Evolutionary conservation across 192 early-diverging fungal species (phyloP).

Genomic region (Dissophora globulifera): DNA sequence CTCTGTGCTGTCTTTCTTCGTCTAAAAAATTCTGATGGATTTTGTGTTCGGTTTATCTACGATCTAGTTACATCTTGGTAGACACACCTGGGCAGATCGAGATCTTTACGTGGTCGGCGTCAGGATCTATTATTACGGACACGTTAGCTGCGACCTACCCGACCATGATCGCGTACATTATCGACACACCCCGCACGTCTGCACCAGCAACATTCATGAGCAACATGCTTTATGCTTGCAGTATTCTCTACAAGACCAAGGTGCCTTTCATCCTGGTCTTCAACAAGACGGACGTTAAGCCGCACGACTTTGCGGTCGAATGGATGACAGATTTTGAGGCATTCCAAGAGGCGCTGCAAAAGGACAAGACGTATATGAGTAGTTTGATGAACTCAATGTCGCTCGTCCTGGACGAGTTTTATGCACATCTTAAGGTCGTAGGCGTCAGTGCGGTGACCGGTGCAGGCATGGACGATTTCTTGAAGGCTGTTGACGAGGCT

Average conservation of each 20-base stretch:
- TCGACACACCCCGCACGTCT: constrained; percentile 95
- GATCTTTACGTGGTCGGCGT: constrained; percentile 99
- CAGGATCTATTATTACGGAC: constrained; percentile 95
- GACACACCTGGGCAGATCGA: constrained; percentile 99
- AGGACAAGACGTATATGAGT: constrained; percentile 92
- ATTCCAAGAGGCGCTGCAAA: constrained; percentile 88
- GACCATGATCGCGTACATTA: constrained; percentile 90
- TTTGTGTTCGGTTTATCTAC: too few relatives aligned
- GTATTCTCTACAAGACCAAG: constrained; percentile 97
- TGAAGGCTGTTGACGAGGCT: constrained; percentile 84
- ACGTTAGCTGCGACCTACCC: constrained; percentile 92
- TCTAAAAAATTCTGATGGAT: too few relatives aligned
- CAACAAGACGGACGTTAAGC: constrained; percentile 95
- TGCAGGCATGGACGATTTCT: constrained; percentile 89
- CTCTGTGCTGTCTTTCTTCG: neutral
- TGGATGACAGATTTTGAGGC: constrained; percentile 98
- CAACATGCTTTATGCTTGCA: constrained; percentile 98
- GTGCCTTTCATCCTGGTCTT: constrained; percentile 96
- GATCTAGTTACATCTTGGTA: constrained; percentile 83
- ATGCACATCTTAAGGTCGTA: constrained; percentile 80
- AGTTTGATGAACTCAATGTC: constrained; percentile 95
- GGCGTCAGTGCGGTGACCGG: constrained; percentile 95
- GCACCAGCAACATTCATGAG: constrained; percentile 97
- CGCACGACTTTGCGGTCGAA: constrained; percentile 88
- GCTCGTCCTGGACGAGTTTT: constrained; percentile 97